Evolutionary conservation across 208 protist genomes (phyloP).

Genomic region (Hexamita inflata): DNA sequence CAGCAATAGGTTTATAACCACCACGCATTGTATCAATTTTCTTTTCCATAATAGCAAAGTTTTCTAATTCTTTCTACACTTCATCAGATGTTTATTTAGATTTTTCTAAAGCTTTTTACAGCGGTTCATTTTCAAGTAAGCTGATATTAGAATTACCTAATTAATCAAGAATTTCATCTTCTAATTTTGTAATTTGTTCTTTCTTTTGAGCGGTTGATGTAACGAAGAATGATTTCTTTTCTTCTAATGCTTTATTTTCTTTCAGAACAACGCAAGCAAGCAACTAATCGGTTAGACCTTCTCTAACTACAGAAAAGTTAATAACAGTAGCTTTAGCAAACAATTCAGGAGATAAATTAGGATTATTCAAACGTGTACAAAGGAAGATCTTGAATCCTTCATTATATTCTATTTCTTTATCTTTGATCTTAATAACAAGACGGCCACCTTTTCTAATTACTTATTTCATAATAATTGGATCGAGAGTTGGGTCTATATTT

Average conservation of each 20-base stretch:
- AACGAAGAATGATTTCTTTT: constrained; percentile 59
- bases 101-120: constrained; percentile 83
- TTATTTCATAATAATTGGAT: constrained; percentile 74
- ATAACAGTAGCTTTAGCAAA: constrained; percentile 82
- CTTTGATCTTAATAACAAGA: constrained; percentile 74
- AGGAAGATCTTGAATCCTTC: constrained; percentile 86
- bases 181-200: constrained; percentile 74
- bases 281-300: constrained; percentile 90
- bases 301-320: constrained; percentile 89
- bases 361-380: constrained; percentile 83
- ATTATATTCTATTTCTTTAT: constrained; percentile 89
- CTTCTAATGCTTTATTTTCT: constrained; percentile 87
- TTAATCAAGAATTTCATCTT: constrained; percentile 84
- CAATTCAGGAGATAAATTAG: constrained; percentile 87
- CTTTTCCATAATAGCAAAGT: constrained; percentile 70
- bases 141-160: constrained; percentile 68
- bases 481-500: constrained; percentile 84
- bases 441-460: constrained; percentile 71
- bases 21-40: constrained; percentile 83
- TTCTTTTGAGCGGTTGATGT: constrained; percentile 66
- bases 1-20: constrained; percentile 76
- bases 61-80: constrained; percentile 70
- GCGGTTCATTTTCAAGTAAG: constrained; percentile 82
- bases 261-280: constrained; percentile 86
- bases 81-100: constrained; percentile 80